Base-by-base conservation (phyloP, 345 rosid genomes). In the Ceriops decandra region DNA sequence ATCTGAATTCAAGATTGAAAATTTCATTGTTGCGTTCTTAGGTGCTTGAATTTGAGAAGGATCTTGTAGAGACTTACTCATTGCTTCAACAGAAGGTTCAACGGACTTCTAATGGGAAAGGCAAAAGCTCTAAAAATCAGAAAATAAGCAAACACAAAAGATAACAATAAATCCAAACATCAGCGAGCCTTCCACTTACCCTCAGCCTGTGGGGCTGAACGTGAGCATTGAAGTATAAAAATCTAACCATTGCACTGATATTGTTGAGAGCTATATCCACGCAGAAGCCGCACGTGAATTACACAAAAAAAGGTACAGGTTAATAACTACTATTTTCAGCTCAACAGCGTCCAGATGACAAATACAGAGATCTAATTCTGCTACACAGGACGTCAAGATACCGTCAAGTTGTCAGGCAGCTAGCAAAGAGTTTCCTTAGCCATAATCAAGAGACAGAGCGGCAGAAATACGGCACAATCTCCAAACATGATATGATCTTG, bases 381-480 rank as follows among this genome's bases (percentile, higher is more conserved):
- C 70, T 54, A 64, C 22, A 68, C 58, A 47, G 56, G 71, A 58
- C 11, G 24, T 69, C 33, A 74, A 75, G 11, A 62, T 66, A 68
- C 47, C 49, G 66, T 60, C 66, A 69, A 85, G 69, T 65, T 82
- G 63, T 58, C 0, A 51, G 68, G 79, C 52, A 58, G 42, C 75
- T 70, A 67, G 77, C 67, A 28, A 69, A 67, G 1, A 26, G 62
- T 5, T 59, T 71, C 71, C 77, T 92, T 92, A 95, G 96, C 99
- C 99, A 72, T 92, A 95, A 87, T 95, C 98, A 77, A 90, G 92
- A 1, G 90, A 86, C 67, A 90, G 73, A 61, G 98, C 97, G 85
- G 81, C 88, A 2, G 90, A 95, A 71, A 87, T 84, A 79, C 98
- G 97, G 72, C 92, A 86, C 67, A 95, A 72, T 70, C 96, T 90